A percentile compares a stretch with the other conserved stretches of the same genome.
phyloP scores from a whole-genome alignment of 441 rosid genomes.

The Syzygium malaccense region DNA sequence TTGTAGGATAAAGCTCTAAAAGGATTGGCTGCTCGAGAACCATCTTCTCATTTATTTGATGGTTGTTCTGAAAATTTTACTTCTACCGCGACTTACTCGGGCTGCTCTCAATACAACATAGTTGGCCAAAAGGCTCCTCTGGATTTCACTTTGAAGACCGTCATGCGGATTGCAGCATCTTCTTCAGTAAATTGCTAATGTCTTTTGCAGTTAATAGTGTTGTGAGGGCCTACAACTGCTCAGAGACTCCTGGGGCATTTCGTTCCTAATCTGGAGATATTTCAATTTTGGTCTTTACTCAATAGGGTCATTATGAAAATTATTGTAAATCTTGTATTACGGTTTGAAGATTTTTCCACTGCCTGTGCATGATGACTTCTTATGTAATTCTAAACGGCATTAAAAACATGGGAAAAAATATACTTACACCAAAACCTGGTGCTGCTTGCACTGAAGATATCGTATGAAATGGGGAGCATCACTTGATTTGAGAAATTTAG shows the following conservation, averaged over 20 bases:
- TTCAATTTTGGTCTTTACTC: neutral
- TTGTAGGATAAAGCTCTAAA: slow-evolving; percentile 76
- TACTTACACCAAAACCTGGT: neutral
- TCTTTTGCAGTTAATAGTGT: neutral
- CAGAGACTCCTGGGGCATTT: neutral
- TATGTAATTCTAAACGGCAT: neutral
- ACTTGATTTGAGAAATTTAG: neutral
- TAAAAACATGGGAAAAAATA: neutral
- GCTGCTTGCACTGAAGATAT: neutral
- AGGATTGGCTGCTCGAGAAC: slow-evolving; percentile 59
- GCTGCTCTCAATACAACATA: slow-evolving; percentile 44
- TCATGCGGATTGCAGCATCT: slow-evolving; percentile 46
- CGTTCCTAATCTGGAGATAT: neutral
- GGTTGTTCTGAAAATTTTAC: slow-evolving; percentile 32
- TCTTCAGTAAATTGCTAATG: slow-evolving; percentile 36
- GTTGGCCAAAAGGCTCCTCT: slow-evolving; percentile 64
- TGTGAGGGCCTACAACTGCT: neutral
- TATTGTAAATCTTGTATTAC: neutral
- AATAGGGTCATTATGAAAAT: neutral
- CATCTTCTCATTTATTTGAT: slow-evolving; percentile 18
- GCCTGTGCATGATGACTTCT: neutral
- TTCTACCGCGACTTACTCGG: slow-evolving; percentile 21
- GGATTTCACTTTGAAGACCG: slow-evolving; percentile 88
- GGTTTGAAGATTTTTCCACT: neutral
- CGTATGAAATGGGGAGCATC: neutral